Evolutionary conservation across 768 basidiomycete genomes (phyloP).

Genomic region (Saitozyma sp.): DNA sequence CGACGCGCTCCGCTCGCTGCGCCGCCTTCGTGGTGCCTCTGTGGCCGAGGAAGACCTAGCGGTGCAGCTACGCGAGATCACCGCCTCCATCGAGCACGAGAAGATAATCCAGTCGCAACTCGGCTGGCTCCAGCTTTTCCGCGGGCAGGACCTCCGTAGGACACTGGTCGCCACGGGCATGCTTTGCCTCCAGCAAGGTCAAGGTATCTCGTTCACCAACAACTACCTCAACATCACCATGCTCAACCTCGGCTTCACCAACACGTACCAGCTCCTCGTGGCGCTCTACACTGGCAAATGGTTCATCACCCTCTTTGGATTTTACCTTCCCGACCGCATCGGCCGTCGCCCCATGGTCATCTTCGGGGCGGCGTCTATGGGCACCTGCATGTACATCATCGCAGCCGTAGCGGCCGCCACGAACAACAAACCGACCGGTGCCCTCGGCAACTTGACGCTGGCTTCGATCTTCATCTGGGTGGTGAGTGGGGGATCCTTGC

Average conservation of each 20-base stretch:
- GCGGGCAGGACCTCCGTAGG: constrained; percentile 15
- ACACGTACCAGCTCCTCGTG: constrained; percentile 10
- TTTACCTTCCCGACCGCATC: constrained; percentile 16
- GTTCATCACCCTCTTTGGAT: constrained; percentile 12
- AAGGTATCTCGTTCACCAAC: constrained; percentile 12
- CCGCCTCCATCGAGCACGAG: no score
- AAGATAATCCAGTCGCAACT: no score
- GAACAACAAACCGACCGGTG: constrained; percentile 13
- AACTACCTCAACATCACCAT: not conserved
- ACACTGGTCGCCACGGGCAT: constrained; percentile 19
- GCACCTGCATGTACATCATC: constrained; percentile 16
- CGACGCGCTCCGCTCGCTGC: no score
- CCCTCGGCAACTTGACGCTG: constrained; percentile 7
- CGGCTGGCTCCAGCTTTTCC: constrained; percentile 14
- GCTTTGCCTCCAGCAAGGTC: constrained; percentile 16
- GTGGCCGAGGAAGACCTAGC: no score
- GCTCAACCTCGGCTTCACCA: constrained; percentile 12
- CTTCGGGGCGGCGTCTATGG: constrained; percentile 9
- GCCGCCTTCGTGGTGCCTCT: no score
- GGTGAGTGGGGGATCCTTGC: no score
- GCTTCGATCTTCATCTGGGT: constrained; percentile 20
- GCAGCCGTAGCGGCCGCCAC: constrained; percentile 12
- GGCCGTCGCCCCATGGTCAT: constrained; percentile 15
- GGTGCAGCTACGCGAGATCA: no score
- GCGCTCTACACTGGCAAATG: constrained; percentile 11